Evolutionary conservation across 2,329 filamentous ascomycete species (phyloP), one percentile per base, ranked within the genome.

Genomic region (Lachnellula hyalina): DNA sequence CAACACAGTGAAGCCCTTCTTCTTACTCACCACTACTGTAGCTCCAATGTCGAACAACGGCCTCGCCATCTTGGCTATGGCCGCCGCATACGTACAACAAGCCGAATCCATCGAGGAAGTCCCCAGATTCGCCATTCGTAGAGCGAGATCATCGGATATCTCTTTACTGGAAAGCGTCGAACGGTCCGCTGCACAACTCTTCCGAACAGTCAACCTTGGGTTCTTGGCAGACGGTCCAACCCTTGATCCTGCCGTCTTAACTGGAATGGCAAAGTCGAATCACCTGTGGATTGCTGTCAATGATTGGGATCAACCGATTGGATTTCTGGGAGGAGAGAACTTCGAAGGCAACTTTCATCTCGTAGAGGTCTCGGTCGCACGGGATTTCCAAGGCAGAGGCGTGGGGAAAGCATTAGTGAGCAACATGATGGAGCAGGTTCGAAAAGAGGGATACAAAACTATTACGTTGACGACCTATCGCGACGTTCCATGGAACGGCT

Each of bases 211-310:
- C 25, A 57, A 58, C 44, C 53, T 68, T 11, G 63, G 59, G 19
- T 55, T 58, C 40, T 53, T 65, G 14, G 54, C 60, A 15, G 60
- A 65, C 36, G 54, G 60, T 23, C 54, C 61, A 14, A 64, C 63
- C 17, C 47, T 69, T 14, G 58, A 64, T 40, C 58, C 59, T 11
- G 48, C 52, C 21, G 34, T 58, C 12, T 54, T 68, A 5, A 47
- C 51, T 32, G 32, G 48, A 11, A 64, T 68, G 58, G 52, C 60
- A 12, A 52, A 64, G 19, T 51, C 58, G 21, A 58, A 62, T 11
- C 61, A 67, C 45, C 65, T 68, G 23, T 68, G 64, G 66, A 54
- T 68, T 23, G 66, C 65, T 15, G 61, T 60, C 28, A 56, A 66
- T 48, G 48, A 55, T 28, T 59, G 58, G 55, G 61, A 66, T 38